Evolutionary conservation across 2,329 filamentous ascomycete genomes (phyloP), one percentile per base, ranked within the genome.

Genomic region (Beauveria brongniartii): DNA sequence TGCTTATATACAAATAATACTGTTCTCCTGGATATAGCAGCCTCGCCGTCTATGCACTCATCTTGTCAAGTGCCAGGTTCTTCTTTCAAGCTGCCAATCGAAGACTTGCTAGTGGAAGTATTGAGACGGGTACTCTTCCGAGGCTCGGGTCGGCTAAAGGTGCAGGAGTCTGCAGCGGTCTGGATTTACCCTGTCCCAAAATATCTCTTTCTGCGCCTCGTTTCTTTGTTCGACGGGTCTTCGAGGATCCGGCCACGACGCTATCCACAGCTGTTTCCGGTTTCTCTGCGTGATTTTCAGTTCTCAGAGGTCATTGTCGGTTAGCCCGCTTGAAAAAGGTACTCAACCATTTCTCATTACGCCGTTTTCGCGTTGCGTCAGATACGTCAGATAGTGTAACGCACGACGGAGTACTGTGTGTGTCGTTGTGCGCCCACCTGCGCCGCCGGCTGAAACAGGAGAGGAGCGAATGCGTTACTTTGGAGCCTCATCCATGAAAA

Each of bases 401-500:
- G 10, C 12, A 48, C 52, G 30, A n/a, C 34, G 34, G 34, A 55
- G 37, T 20, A n/a, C 4, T 26, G 30, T 22, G 22, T 16, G 52
- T 26, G 22, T 54, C 37, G 22, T 12, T 20, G 1, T 14, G 20
- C 22, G 52, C 9, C 2, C 2, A 40, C 40, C 20, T 20, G 20
- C 40, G 20, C 20, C 52, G 51, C 34, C 34, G 30, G 9, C n/a
- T 18, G 30, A 41, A 54, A 22, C 37, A 43, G 14, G 37, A 54
- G 20, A 54, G 12, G 20, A 54, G 18, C 47, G 48, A n/a, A 63
- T 47, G 24, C 53, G 28, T n/a, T n/a, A 34, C 40, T 20, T 28
- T 14, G 37, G 37, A n/a, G 55, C 9, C n/a, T 57, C 51, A 22
- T 59, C 51, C 14, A 62, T 44, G 16, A 50, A 44, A 54, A 54